A percentile compares a stretch with the other conserved stretches of the same genome.
These are phyloP conservation scores for Trichoderma arundinaceum DNA, from an alignment of 2,329 filamentous ascomycete species.

Conservation along the genomic window DNA sequence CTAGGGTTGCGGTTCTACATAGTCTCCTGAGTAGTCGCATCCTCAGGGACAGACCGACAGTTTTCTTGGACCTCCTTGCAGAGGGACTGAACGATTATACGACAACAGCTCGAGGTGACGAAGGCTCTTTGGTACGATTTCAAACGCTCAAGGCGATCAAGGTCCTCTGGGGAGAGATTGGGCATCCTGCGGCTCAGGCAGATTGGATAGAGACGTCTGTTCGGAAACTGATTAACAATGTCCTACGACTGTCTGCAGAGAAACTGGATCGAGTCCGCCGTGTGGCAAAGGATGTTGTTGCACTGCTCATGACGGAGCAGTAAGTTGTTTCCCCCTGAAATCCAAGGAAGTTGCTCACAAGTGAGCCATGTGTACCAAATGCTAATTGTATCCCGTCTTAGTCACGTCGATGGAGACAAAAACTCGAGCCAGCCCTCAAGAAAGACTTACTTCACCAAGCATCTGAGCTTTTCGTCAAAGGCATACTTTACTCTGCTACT, in stretches of 20 bases:
- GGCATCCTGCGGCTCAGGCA: conserved; percentile 15
- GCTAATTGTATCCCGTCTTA: conserved; percentile 34
- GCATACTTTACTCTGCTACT: conserved; percentile 64
- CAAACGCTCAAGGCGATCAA: conserved; percentile 80
- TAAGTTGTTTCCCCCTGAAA: conserved; percentile 42
- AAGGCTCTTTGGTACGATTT: conserved; percentile 83
- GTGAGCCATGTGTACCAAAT: neutral
- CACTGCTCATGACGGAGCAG: conserved; percentile 52
- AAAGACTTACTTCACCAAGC: conserved; percentile 13
- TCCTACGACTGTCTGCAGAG: conserved; percentile 77
- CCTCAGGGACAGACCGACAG: conserved; percentile 48
- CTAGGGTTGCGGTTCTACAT: conserved; percentile 60
- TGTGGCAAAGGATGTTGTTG: conserved; percentile 63
- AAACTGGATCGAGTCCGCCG: conserved; percentile 87
- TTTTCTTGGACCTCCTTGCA: conserved; percentile 54
- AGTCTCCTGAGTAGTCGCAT: conserved; percentile 57
- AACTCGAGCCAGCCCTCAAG: neutral
- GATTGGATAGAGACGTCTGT: conserved; percentile 43
- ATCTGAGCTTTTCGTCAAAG: conserved; percentile 61
- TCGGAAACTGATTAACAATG: conserved; percentile 53
- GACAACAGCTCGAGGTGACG: conserved; percentile 84
- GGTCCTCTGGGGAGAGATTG: conserved; percentile 59
- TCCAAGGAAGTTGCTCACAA: neutral
- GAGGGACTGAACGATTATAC: conserved; percentile 86
- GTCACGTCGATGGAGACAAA: conserved; percentile 45